These are phyloP conservation scores for Lachancea dasiensis DNA, from an alignment of 805 yeast genomes.

Conservation along the genomic window DNA sequence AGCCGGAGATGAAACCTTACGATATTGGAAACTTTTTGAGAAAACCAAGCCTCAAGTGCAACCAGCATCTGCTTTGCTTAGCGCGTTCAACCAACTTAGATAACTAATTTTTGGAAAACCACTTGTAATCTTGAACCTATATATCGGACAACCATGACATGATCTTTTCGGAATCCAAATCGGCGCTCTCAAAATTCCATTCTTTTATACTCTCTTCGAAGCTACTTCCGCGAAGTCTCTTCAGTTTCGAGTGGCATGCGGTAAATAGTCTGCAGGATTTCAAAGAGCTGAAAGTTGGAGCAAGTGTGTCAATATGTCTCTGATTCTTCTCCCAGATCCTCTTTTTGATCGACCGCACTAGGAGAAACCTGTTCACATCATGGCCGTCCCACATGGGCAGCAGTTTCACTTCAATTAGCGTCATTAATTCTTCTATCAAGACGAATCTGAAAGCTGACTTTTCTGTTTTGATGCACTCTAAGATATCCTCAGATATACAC, in stretches of 20 bases:
- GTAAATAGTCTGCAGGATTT: conserved; percentile 14
- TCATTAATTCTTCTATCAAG: conserved; percentile 23
- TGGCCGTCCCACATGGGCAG: conserved; percentile 25
- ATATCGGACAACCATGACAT: conserved; percentile 23
- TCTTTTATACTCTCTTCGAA: conserved; percentile 20
- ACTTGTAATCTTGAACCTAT: not conserved
- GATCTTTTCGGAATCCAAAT: conserved; percentile 18
- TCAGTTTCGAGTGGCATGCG: conserved; percentile 12
- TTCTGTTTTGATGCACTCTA: conserved; percentile 15
- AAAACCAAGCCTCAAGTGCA: conserved; percentile 55
- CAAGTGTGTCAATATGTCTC: not conserved
- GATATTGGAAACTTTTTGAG: conserved; percentile 95
- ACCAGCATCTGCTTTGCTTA: conserved; percentile 58
- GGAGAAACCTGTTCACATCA: conserved; percentile 22
- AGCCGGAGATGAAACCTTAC: conserved; percentile 93
- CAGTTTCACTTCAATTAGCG: conserved; percentile 19
- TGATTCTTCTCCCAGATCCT: conserved; percentile 20
- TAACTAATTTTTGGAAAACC: conserved; percentile 21
- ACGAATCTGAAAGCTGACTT: conserved; percentile 16
- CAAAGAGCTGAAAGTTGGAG: conserved; percentile 2
- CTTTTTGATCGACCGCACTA: conserved; percentile 23
- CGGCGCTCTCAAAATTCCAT: conserved; percentile 14
- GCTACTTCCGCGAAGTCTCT: conserved; percentile 11
- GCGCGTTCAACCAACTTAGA: conserved; percentile 70
- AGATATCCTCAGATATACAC: conserved; percentile 17